Evolutionary conservation across 2,329 filamentous ascomycete genomes (phyloP), one percentile per base, ranked within the genome.

Genomic region (Fulvia fulva): DNA sequence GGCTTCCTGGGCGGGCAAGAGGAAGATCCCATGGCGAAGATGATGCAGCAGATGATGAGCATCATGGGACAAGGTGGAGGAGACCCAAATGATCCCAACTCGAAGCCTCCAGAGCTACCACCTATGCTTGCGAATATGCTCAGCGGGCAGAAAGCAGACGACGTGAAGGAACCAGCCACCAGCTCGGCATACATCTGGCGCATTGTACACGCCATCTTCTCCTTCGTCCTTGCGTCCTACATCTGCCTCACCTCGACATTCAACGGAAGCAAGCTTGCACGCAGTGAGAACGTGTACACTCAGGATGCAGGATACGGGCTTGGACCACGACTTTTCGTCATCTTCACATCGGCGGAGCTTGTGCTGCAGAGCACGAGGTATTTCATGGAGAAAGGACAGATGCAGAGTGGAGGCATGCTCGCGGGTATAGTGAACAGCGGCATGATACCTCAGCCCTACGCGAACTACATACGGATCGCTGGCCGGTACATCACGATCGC

Each of bases 311-410:
- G 77, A 28, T 71, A 74, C 16, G 73, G 74, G 50, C 68, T 72
- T 34, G 76, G 78, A 43, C 77, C 77, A 47, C 79, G 81, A 61
- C 87, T 91, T 74, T 91, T 93, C 74, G 90, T 86, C 78, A 81
- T 89, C n/a, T 94, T 93, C 70, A 87, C 88, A 5, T 90, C 89
- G 0, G 86, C 84, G 30, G 89, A 94, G 76, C 80, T 90, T 11
- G 71, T 90, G 54, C 77, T 93, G 62, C 83, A 93, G 63, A 87
- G 85, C 1, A 86, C 83, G 28, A 80, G 89, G 23, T 89, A 87
- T 71, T 85, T 91, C 65, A 69, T 90, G 53, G 88, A 91, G 66
- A 84, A 83, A 65, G 81, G 81, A 26, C 75, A 75, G 60, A 71
- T 81, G 47, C 82, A 83, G 60, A 83, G 82, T 2, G 74, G 78